Evolutionary conservation across 1,284 basidiomycete species (phyloP).

Genomic region (Mycosarcoma mackinlayi): DNA sequence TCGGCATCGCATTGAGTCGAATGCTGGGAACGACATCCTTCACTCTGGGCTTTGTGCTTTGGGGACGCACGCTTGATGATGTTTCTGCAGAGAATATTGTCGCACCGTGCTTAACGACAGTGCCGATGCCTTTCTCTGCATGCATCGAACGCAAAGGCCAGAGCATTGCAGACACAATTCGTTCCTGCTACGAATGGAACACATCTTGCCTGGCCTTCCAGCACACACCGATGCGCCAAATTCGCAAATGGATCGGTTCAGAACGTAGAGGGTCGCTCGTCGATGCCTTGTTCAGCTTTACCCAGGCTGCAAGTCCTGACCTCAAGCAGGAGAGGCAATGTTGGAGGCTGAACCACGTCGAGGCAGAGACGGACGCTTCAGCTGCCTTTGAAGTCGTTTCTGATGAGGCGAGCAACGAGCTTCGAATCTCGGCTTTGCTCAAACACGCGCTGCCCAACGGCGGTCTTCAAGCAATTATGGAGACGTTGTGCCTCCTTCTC

Average conservation of each 20-base stretch:
- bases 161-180: background rate
- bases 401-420: conserved; percentile 10
- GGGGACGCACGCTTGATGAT: conserved; percentile 13
- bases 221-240: conserved; percentile 22
- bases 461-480: conserved; percentile 7
- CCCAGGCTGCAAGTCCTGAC: background rate
- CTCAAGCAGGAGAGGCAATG: no score
- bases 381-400: conserved; percentile 12
- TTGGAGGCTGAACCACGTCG: conserved; percentile 10
- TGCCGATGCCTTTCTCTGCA: conserved; percentile 7
- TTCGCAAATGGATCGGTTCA: conserved; percentile 11
- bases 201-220: conserved; percentile 13
- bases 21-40: conserved; percentile 7
- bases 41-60: conserved; percentile 12
- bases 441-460: conserved; percentile 5
- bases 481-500: conserved; percentile 7
- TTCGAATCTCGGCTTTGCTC: conserved; percentile 9
- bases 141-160: background rate
- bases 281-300: conserved; percentile 18
- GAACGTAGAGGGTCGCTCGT: conserved; percentile 10
- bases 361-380: conserved; percentile 17
- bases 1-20: conserved; percentile 8
- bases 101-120: conserved; percentile 7
- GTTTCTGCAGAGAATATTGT: conserved; percentile 11
- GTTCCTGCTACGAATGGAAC: conserved; percentile 10